Evolutionary conservation across 352 stramenopile genomes (phyloP), one percentile per base, ranked within the genome.

Genomic region (Globisporangium irregulare): DNA sequence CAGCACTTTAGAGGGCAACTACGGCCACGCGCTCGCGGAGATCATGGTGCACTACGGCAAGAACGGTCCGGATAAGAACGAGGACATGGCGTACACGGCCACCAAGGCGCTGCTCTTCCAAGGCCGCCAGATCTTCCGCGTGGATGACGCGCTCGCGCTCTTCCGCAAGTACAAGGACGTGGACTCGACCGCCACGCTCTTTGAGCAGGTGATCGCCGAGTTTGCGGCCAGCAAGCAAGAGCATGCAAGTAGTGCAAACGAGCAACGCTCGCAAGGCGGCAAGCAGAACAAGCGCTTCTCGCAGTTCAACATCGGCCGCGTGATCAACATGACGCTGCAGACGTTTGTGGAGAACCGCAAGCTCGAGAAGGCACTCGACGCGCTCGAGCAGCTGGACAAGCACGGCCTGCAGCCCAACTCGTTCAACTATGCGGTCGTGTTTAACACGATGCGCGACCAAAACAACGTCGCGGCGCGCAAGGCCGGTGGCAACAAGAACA

Each of bases 71-170:
- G 73, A 73, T 22, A 54, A 63, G 41, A 75, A 81, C 34, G 76
- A 77, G n/a, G 70, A 82, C 18, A 64, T 91, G 15, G 74, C 73
- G 36, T 89, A 89, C 67, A 72, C 64, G 54, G 79, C 81, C 9
- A 80, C 61, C 43, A 89, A 89, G 65, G 75, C 74, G 25, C 76
- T 89, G 79, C 72, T 86, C 22, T 75, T 73, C 34, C 80, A 89
- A 46, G 76, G 73, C 24, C 66, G 75, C 65, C 73, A 72, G 59
- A 83, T 89, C 66, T 81, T 81, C 65, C 78, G 77, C 27, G 72
- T 82, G 8, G 62, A 83, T 22, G 75, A 86, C 29, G 64, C 79
- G 3, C 34, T 88, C 36, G 68, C 59, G 38, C 67, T 86, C 27
- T 88, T 89, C 69, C 76, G 73, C 66, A 76, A 81, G 55, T 86